Percentiles rank a stretch among this genome's conserved stretches.
phyloP scores from a whole-genome alignment of 441 rosid species.

The Capsella rubella region DNA sequence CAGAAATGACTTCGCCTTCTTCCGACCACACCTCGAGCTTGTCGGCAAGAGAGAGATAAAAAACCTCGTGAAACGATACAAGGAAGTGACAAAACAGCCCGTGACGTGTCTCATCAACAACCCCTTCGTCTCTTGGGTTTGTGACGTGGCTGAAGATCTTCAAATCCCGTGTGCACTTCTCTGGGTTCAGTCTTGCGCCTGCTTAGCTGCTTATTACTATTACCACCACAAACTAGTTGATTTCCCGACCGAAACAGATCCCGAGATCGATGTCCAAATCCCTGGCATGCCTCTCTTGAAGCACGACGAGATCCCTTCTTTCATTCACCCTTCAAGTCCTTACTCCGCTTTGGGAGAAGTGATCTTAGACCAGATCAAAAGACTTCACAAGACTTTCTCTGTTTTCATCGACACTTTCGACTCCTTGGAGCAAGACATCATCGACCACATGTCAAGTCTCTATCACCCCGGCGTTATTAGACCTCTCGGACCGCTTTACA shows the following conservation, averaged over 20 bases:
- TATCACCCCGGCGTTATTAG: slow-evolving; percentile 47
- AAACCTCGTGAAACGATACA: slow-evolving; percentile 50
- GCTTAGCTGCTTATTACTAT: slow-evolving; percentile 67
- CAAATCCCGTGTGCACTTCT: slow-evolving; percentile 83
- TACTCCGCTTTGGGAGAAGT: slow-evolving; percentile 50
- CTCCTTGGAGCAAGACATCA: slow-evolving; percentile 63
- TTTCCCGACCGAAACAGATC: slow-evolving; percentile 62
- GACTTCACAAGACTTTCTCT: slow-evolving; percentile 67
- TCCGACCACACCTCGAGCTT: slow-evolving; percentile 59
- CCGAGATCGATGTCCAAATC: slow-evolving; percentile 62
- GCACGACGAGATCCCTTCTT: slow-evolving; percentile 77
- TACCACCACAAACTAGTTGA: slow-evolving; percentile 53
- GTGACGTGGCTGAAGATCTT: slow-evolving; percentile 70
- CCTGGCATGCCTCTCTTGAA: slow-evolving; percentile 76
- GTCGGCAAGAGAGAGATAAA: slow-evolving; percentile 55
- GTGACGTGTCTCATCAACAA: slow-evolving; percentile 78
- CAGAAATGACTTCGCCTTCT: slow-evolving; percentile 38
- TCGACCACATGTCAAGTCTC: slow-evolving; percentile 61
- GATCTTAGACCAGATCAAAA: slow-evolving; percentile 63
- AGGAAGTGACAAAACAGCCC: slow-evolving; percentile 58
- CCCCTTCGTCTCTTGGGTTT: slow-evolving; percentile 86
- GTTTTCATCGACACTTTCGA: slow-evolving; percentile 72
- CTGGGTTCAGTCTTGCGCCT: slow-evolving; percentile 88
- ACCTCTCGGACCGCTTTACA: slow-evolving; percentile 71
- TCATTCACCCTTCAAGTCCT: slow-evolving; percentile 62